Percentiles rank a stretch among this genome's conserved stretches.
phyloP scores from a whole-genome alignment of 208 protist genomes.

The Acanthamoeba castellanii region DNA sequence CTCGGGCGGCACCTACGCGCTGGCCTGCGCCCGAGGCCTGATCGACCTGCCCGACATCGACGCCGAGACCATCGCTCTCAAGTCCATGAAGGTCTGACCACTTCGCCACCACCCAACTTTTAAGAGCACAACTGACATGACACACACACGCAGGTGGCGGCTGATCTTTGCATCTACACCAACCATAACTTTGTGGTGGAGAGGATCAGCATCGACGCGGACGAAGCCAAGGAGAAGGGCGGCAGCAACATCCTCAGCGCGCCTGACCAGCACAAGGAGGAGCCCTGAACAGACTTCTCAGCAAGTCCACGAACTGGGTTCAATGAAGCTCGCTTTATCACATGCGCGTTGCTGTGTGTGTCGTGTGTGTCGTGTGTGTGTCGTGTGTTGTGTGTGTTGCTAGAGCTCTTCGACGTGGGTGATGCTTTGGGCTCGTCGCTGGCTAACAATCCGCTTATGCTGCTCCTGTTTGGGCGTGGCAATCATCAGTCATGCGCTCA shows the following conservation, averaged over 20 bases:
- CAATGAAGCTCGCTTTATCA: no score
- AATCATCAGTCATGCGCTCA: neutral
- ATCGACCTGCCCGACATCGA: constrained; percentile 66
- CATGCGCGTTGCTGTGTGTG: no score
- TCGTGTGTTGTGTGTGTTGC: neutral
- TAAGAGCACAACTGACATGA: no score
- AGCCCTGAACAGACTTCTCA: neutral
- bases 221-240: neutral
- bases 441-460: neutral
- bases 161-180: constrained; percentile 69
- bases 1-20: neutral
- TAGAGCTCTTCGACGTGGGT: neutral
- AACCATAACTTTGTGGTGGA: constrained; percentile 71
- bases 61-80: constrained; percentile 41
- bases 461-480: neutral
- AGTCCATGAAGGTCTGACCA: constrained; percentile 8
- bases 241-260: neutral
- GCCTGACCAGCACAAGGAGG: neutral
- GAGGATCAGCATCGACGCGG: constrained; percentile 12
- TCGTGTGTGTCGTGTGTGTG: no score
- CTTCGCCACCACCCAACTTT: no score
- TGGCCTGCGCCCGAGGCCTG: constrained; percentile 52
- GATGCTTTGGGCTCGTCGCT: neutral
- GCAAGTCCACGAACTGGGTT: no score
- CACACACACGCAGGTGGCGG: neutral